Conservation (phyloP, 169 alveolate genomes). For the Plasmodium knowlesi region DNA sequence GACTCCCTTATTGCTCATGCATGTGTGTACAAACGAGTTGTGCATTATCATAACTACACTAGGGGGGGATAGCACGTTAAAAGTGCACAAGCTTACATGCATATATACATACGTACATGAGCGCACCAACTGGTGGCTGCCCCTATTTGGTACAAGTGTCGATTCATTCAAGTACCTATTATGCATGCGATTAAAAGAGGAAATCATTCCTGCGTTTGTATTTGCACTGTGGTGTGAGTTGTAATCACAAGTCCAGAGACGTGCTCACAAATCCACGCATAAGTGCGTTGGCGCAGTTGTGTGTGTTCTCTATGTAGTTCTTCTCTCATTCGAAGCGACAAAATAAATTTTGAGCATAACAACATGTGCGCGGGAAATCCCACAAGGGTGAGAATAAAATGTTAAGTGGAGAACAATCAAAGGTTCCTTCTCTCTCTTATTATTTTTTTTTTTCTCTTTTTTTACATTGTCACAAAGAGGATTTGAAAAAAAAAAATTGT, state of each 20-base stretch:
- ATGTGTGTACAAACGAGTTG: background rate
- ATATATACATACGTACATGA: background rate
- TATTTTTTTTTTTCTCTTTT: background rate
- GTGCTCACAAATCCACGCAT: background rate
- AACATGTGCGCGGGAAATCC: background rate
- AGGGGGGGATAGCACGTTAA: background rate
- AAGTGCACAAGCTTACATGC: background rate
- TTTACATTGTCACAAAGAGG: background rate
- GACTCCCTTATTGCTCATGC: background rate
- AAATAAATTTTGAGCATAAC: background rate
- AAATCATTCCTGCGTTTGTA: slow-evolving; percentile 36
- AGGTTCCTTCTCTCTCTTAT: background rate
- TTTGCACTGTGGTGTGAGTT: background rate
- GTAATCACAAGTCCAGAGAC: background rate
- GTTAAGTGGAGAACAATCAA: background rate
- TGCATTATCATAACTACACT: slow-evolving; percentile 5
- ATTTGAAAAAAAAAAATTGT: background rate
- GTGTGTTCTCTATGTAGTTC: background rate
- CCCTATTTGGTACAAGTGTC: background rate
- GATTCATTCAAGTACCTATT: background rate
- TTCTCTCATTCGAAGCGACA: slow-evolving; percentile 3
- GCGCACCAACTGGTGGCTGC: background rate
- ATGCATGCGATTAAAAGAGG: slow-evolving; percentile 23
- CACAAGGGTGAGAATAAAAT: background rate
- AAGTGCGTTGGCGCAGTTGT: background rate